phyloP scores from a whole-genome alignment of 495 filamentous ascomycete genomes.

The Aspergillus carlsbadensis region DNA sequence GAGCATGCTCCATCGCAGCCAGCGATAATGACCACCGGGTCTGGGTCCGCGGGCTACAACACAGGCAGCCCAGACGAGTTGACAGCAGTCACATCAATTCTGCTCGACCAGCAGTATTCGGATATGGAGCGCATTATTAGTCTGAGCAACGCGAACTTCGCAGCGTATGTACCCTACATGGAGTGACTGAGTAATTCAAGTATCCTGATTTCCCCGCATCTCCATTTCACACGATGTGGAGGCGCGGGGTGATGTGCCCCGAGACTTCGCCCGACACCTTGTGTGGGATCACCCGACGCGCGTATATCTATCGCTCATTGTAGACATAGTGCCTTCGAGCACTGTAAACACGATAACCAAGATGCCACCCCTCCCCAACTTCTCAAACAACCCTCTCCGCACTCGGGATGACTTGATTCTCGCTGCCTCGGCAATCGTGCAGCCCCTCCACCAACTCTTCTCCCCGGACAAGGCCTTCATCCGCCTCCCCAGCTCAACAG shows the following conservation, averaged over 20 bases:
- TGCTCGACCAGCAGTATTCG: conserved; percentile 8
- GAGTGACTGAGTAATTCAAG: background rate
- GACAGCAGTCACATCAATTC: conserved; percentile 2
- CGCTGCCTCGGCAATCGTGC: background rate
- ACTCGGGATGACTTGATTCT: background rate
- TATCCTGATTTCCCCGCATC: too few relatives aligned
- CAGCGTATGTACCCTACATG: background rate
- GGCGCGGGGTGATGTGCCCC: background rate
- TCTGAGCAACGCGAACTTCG: conserved; percentile 4
- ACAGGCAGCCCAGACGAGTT: conserved; percentile 5
- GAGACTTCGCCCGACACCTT: background rate
- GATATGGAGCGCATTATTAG: conserved; percentile 9
- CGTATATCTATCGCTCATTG: too few relatives aligned
- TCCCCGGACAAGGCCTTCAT: background rate
- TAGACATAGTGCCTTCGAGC: too few relatives aligned
- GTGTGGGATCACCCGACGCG: too few relatives aligned
- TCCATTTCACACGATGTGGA: too few relatives aligned
- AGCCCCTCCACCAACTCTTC: conserved; percentile 5
- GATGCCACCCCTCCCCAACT: conserved; percentile 7
- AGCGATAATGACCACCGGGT: background rate
- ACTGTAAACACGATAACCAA: background rate
- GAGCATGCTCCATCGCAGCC: background rate
- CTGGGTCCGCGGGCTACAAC: background rate
- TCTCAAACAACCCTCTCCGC: conserved; percentile 8
- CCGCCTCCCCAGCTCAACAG: background rate